These are phyloP conservation scores for Sporobolus alterniflorus DNA, from an alignment of 202 grass and related monocot species.

Conservation along the genomic window DNA sequence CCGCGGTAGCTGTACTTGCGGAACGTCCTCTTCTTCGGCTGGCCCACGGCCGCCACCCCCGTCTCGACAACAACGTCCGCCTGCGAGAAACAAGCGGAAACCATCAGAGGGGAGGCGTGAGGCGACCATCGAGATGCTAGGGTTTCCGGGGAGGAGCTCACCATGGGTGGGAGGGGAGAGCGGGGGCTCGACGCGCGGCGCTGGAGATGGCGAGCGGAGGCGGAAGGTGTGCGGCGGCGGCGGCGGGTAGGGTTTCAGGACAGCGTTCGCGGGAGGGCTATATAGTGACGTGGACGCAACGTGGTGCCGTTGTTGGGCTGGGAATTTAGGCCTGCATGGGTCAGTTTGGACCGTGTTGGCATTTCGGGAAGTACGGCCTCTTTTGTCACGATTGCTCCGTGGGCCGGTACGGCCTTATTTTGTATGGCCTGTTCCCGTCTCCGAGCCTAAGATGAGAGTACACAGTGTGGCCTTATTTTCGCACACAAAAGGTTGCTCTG, in stretches of 20 bases:
- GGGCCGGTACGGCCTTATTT: too few relatives aligned
- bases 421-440: too few relatives aligned
- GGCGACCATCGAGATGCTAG: neutral
- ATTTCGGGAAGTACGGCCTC: too few relatives aligned
- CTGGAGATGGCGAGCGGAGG: neutral
- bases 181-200: constrained; percentile 15
- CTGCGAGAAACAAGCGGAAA: constrained; percentile 24
- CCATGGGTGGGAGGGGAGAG: constrained; percentile 41
- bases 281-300: constrained; percentile 12
- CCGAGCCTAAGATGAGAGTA: too few relatives aligned
- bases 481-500: too few relatives aligned
- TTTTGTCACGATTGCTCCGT: too few relatives aligned
- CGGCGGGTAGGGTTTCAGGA: constrained; percentile 48
- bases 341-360: too few relatives aligned
- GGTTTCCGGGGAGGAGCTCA: constrained; percentile 19
- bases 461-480: too few relatives aligned
- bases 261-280: neutral
- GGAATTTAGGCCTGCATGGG: neutral
- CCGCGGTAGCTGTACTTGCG: constrained; percentile 96
- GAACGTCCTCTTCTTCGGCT: constrained; percentile 97
- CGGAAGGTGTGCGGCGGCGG: neutral
- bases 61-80: constrained; percentile 66
- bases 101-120: neutral
- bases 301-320: neutral
- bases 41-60: constrained; percentile 50